A percentile compares a stretch with the other conserved stretches of the same genome.
Evolutionary conservation across 2,329 filamentous ascomycete genomes (phyloP).

Genomic region (Nothophoma quercina): DNA sequence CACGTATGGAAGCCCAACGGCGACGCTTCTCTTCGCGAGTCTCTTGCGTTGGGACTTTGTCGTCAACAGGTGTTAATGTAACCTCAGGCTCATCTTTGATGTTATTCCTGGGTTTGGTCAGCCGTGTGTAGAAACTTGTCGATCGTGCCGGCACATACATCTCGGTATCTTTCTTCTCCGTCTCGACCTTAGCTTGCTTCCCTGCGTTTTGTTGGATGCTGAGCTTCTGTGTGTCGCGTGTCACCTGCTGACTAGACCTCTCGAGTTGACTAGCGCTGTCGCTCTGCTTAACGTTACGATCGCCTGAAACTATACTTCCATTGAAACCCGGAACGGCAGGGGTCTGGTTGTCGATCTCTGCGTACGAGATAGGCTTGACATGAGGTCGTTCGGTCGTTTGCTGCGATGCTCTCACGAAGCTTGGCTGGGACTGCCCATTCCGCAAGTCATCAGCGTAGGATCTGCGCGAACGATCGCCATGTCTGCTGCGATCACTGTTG

Average conservation of each 20-base stretch:
- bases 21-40: slow-evolving; percentile 45
- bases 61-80: slow-evolving; percentile 28
- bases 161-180: not conserved
- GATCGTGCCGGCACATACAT: not conserved
- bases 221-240: slow-evolving; percentile 14
- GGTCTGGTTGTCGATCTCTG: slow-evolving; percentile 55
- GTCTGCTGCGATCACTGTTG: slow-evolving; percentile 41
- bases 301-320: slow-evolving; percentile 19
- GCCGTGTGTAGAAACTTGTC: not conserved
- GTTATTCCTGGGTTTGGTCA: slow-evolving; percentile 26
- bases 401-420: slow-evolving; percentile 19
- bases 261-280: slow-evolving; percentile 6
- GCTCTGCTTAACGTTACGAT: slow-evolving; percentile 9
- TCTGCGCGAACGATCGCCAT: slow-evolving; percentile 68
- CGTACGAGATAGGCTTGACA: slow-evolving; percentile 40
- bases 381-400: slow-evolving; percentile 21
- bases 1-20: slow-evolving; percentile 44
- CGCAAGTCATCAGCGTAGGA: slow-evolving; percentile 61
- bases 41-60: slow-evolving; percentile 39
- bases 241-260: slow-evolving; percentile 8
- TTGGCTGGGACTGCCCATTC: slow-evolving; percentile 13
- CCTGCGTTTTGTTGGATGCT: slow-evolving; percentile 5
- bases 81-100: slow-evolving; percentile 30
- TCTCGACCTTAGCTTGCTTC: not conserved
- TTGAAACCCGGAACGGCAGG: slow-evolving; percentile 29